Percentiles rank a stretch among this genome's conserved stretches.
Evolutionary conservation across 345 rosid genomes (phyloP).

Genomic region (Erucastrum elatum): DNA sequence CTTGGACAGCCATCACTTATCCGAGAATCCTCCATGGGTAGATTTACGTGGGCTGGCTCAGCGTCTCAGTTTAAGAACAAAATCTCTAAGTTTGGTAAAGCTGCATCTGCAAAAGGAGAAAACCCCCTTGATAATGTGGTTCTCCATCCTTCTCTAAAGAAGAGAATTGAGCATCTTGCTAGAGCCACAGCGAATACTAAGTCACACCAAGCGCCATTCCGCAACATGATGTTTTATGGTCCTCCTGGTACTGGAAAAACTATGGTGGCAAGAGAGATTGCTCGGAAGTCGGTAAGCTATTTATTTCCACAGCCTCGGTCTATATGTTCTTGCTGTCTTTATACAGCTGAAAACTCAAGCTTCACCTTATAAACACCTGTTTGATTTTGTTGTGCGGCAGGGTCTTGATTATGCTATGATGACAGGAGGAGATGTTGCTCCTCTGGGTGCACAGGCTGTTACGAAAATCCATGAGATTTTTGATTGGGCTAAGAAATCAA

Average conservation of each 20-base stretch:
- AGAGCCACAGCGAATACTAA: conserved; percentile 91
- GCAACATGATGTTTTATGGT: conserved; percentile 96
- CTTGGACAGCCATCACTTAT: conserved; percentile 98
- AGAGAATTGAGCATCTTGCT: conserved; percentile 88
- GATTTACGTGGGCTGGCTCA: conserved; percentile 67
- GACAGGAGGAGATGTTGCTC: conserved; percentile 99
- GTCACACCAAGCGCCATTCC: conserved; percentile 87
- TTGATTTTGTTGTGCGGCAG: conserved; percentile 39
- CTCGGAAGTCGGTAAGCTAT: conserved; percentile 76
- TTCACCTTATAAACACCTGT: neutral
- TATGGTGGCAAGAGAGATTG: conserved; percentile 93
- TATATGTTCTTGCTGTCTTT: neutral
- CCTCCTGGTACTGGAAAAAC: conserved; percentile 99
- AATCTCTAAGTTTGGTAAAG: conserved; percentile 30
- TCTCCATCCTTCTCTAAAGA: conserved; percentile 84
- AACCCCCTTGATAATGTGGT: conserved; percentile 62
- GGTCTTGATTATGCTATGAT: conserved; percentile 99
- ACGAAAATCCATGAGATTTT: conserved; percentile 93
- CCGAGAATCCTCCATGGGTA: conserved; percentile 84
- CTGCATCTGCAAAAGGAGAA: conserved; percentile 47
- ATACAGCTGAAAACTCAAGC: neutral
- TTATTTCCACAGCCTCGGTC: neutral
- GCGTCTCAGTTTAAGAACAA: conserved; percentile 54
- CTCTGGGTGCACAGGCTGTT: conserved; percentile 90
- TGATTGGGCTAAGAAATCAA: conserved; percentile 97